Evolutionary conservation across 73 alveolate genomes (phyloP).

Genomic region (Tetrahymena malaccensis): DNA sequence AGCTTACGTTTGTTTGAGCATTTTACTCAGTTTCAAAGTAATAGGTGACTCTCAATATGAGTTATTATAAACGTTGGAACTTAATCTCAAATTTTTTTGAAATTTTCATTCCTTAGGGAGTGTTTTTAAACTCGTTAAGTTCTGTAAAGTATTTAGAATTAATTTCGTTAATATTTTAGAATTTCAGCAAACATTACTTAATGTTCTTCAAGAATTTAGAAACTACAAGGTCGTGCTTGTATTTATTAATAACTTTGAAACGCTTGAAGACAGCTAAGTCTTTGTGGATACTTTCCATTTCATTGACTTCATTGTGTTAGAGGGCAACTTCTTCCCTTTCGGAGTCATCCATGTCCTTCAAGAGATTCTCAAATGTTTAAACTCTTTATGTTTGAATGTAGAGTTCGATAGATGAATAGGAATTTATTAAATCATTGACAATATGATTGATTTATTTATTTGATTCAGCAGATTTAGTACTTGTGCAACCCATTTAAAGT

Average conservation of each 20-base stretch:
- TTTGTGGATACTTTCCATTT: neutral
- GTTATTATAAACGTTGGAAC: neutral
- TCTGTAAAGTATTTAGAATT: neutral
- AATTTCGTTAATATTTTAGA: neutral
- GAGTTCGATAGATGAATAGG: neutral
- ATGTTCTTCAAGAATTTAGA: neutral
- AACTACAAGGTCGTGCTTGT: neutral
- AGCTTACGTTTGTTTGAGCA: neutral
- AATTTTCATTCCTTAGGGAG: neutral
- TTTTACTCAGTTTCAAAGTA: neutral
- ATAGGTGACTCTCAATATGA: neutral
- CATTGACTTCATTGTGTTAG: neutral
- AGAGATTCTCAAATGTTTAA: neutral
- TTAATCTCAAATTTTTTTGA: neutral
- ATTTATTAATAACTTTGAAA: neutral
- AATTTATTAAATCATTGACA: neutral
- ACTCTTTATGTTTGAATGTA: neutral
- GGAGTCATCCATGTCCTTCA: neutral
- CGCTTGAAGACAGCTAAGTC: neutral
- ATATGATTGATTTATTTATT: neutral
- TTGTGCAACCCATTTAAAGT: neutral
- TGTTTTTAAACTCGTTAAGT: neutral
- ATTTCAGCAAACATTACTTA: neutral
- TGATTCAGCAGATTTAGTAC: neutral
- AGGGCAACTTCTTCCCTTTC: neutral